Conservation (phyloP, 768 basidiomycete genomes). For the Russula virescens region DNA sequence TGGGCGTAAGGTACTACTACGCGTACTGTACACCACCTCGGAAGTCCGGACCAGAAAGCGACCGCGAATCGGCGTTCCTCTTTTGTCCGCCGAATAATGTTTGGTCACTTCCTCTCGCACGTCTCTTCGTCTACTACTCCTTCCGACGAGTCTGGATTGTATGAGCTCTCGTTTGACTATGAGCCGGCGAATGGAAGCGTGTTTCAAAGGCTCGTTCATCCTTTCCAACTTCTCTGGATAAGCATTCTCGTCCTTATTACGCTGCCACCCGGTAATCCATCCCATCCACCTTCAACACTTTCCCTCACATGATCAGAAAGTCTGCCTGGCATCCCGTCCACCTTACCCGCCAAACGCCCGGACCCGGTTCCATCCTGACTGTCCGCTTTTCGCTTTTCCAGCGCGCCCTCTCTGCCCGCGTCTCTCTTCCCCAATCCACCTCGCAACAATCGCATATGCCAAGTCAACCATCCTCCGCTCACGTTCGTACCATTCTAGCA, state of each 20-base stretch:
- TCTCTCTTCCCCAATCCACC: constrained; percentile 27
- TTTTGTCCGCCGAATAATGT: too few relatives aligned
- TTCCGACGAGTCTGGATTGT: constrained; percentile 56
- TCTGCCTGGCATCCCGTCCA: constrained; percentile 43
- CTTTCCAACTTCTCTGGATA: constrained; percentile 38
- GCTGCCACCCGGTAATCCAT: constrained; percentile 31
- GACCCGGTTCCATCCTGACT: constrained; percentile 31
- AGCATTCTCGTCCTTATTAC: constrained; percentile 20
- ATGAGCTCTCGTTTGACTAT: constrained; percentile 65
- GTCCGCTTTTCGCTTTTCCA: constrained; percentile 46
- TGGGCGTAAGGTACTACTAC: too few relatives aligned
- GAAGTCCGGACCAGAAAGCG: too few relatives aligned
- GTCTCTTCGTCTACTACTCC: constrained; percentile 28
- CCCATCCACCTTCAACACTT: constrained; percentile 35
- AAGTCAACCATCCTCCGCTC: constrained; percentile 23
- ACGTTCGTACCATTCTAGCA: constrained; percentile 27
- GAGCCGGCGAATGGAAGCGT: constrained; percentile 52
- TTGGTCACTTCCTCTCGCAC: neutral
- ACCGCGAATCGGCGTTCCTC: too few relatives aligned
- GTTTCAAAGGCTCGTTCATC: constrained; percentile 49
- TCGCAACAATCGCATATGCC: constrained; percentile 30
- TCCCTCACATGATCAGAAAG: constrained; percentile 67
- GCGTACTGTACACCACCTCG: too few relatives aligned
- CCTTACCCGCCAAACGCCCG: constrained; percentile 22
- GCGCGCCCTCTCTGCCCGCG: constrained; percentile 60